These are phyloP conservation scores for Neurospora sp. DNA, from an alignment of 495 filamentous ascomycete genomes.

Conservation along the genomic window DNA sequence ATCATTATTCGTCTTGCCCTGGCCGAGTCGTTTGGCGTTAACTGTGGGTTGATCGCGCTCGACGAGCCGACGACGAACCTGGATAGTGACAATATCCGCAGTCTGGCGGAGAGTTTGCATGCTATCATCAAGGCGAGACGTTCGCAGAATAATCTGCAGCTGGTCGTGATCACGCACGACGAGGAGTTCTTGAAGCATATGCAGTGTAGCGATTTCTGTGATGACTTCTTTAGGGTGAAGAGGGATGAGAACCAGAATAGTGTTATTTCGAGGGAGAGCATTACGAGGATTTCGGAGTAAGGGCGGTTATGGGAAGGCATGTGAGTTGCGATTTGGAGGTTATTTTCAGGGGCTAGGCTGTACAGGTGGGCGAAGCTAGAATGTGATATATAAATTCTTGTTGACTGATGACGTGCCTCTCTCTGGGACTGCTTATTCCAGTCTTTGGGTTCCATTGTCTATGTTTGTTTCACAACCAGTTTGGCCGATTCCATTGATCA, in stretches of 20 bases:
- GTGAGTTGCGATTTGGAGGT: not conserved
- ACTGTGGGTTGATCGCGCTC: constrained; percentile 92
- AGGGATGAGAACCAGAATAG: constrained; percentile 82
- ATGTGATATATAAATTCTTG: not conserved
- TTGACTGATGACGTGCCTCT: not conserved
- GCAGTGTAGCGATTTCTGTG: constrained; percentile 89
- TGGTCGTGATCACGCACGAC: constrained; percentile 98
- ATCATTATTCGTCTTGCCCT: constrained; percentile 97
- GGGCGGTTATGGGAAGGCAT: not conserved
- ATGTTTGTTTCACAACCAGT: not conserved
- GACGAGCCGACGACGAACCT: constrained; percentile 98
- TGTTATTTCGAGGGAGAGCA: constrained; percentile 64
- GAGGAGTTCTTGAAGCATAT: constrained; percentile 91
- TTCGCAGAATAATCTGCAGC: constrained; percentile 87
- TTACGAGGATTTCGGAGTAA: constrained; percentile 41
- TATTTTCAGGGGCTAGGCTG: not conserved
- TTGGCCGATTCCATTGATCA: not conserved
- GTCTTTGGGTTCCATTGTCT: too few species aligned
- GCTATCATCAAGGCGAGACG: constrained; percentile 78
- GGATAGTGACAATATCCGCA: constrained; percentile 86
- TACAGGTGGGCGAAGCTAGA: not conserved
- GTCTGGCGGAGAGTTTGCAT: constrained; percentile 74
- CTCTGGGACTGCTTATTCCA: not conserved
- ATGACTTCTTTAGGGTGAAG: constrained; percentile 79
- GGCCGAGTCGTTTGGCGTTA: constrained; percentile 92